phyloP scores from a whole-genome alignment of 805 yeast genomes.

The Debaryomyces maramus region DNA sequence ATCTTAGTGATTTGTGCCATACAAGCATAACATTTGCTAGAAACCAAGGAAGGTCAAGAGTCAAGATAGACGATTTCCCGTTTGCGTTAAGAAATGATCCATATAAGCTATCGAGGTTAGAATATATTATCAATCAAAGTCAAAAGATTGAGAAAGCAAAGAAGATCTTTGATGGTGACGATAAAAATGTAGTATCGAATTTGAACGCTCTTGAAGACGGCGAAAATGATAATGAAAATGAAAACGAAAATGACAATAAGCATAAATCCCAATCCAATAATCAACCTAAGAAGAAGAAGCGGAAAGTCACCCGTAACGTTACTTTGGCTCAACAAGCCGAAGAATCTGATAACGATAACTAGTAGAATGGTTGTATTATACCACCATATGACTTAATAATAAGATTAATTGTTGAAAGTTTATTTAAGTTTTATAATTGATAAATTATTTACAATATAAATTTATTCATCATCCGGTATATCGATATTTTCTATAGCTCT shows the following conservation, averaged over 20 bases:
- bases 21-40: constrained; percentile 33
- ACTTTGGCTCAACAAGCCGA: constrained; percentile 1
- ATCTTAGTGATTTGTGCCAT: constrained; percentile 34
- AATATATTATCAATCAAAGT: constrained; percentile 40
- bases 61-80: constrained; percentile 44
- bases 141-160: constrained; percentile 38
- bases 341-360: constrained; percentile 2
- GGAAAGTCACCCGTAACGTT: constrained; percentile 8
- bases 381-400: too few species aligned
- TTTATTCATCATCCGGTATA: constrained; percentile 7
- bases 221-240: constrained; percentile 15
- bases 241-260: constrained; percentile 5
- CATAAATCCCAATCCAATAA: constrained; percentile 3
- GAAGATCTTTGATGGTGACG: constrained; percentile 43
- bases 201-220: constrained; percentile 13
- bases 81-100: constrained; percentile 44
- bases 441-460: constrained; percentile 1
- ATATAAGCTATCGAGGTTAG: constrained; percentile 39
- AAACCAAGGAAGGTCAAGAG: constrained; percentile 38
- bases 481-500: constrained; percentile 49
- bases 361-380: not conserved
- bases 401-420: too few species aligned
- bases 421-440: too few species aligned
- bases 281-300: constrained; percentile 10
- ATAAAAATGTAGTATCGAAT: constrained; percentile 11